These are phyloP conservation scores for Nothopassalora personata DNA, from an alignment of 2,329 filamentous ascomycete genomes.

Conservation along the genomic window DNA sequence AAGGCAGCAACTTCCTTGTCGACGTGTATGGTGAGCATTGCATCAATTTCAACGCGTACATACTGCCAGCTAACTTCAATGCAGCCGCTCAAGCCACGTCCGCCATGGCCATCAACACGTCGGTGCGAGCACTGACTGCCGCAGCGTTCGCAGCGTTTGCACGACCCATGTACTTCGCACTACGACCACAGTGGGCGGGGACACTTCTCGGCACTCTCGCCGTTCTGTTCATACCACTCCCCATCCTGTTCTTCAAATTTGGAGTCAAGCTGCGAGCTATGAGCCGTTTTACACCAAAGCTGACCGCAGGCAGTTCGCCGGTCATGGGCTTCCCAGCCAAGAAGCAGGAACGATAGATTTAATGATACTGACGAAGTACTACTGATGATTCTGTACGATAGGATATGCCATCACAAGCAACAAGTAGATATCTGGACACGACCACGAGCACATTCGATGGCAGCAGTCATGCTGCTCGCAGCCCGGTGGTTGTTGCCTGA, in stretches of 20 bases:
- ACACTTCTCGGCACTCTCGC: constrained; percentile 29
- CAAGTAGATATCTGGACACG: neutral
- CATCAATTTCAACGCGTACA: neutral
- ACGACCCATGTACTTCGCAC: constrained; percentile 30
- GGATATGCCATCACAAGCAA: neutral
- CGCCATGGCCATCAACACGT: constrained; percentile 31
- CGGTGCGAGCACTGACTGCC: constrained; percentile 30
- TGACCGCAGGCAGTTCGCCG: neutral
- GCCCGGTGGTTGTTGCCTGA: no score
- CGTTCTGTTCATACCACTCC: constrained; percentile 19
- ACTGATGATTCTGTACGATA: neutral
- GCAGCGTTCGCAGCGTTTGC: constrained; percentile 30
- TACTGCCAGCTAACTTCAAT: neutral
- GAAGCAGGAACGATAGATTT: neutral
- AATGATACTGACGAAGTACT: neutral
- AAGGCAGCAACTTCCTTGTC: constrained; percentile 3
- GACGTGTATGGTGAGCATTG: constrained; percentile 4
- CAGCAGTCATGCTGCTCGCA: neutral
- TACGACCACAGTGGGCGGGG: constrained; percentile 27
- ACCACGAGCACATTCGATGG: neutral
- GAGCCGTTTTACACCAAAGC: constrained; percentile 8
- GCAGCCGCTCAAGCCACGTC: constrained; percentile 20
- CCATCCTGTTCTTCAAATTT: constrained; percentile 19
- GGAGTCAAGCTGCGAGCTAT: constrained; percentile 20
- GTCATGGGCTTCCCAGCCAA: neutral